Evolutionary conservation across 306 rosid genomes (phyloP).

Genomic region (Cicer bijugum): DNA sequence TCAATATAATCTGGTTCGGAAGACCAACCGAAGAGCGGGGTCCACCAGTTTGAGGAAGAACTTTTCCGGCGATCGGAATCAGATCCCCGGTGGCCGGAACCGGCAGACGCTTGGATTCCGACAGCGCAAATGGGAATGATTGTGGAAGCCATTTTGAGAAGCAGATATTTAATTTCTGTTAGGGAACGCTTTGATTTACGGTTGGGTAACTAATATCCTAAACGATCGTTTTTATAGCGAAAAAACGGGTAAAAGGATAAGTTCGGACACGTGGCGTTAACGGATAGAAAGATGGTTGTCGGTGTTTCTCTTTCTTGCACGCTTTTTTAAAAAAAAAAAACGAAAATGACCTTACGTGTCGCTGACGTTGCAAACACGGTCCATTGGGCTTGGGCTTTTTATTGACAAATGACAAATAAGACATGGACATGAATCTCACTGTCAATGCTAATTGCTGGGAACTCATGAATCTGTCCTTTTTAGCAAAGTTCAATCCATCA

Average conservation of each 20-base stretch:
- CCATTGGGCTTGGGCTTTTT: constrained; percentile 39
- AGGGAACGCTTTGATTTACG: constrained; percentile 13
- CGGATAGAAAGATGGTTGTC: constrained; percentile 23
- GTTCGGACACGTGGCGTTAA: constrained; percentile 56
- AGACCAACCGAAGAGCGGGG: constrained; percentile 80
- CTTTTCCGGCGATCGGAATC: constrained; percentile 48
- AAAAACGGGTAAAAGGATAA: constrained; percentile 58
- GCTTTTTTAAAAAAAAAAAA: constrained; percentile 35
- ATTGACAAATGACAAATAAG: not conserved
- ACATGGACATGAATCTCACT: constrained; percentile 6
- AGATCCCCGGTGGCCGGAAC: constrained; percentile 46
- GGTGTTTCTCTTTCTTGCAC: constrained; percentile 7
- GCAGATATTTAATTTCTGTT: not conserved
- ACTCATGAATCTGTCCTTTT: constrained; percentile 38
- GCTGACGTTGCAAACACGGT: constrained; percentile 27
- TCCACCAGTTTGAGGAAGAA: constrained; percentile 75
- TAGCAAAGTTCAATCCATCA: not conserved
- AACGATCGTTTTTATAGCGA: constrained; percentile 41
- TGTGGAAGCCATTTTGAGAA: constrained; percentile 58
- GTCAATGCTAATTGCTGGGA: constrained; percentile 18
- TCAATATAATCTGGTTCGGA: constrained; percentile 86
- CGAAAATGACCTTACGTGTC: constrained; percentile 34
- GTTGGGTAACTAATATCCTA: not conserved
- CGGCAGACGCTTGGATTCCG: constrained; percentile 56
- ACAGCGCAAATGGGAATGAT: constrained; percentile 46